Evolutionary conservation across 129 eudicot species (phyloP).

Genomic region (Artemisia tridentata): DNA sequence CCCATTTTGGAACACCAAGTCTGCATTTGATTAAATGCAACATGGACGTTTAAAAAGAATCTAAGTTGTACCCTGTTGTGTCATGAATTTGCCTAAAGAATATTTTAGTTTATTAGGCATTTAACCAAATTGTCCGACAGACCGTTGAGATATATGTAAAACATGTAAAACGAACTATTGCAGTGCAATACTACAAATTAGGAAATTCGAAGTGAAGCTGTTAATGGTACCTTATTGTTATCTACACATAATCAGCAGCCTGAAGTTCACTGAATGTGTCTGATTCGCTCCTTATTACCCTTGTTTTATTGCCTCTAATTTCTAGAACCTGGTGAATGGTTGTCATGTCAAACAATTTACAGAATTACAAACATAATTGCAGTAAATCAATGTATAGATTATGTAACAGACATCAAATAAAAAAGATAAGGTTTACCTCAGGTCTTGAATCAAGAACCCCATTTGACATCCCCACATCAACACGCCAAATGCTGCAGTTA

Average conservation of each 20-base stretch:
- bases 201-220: constrained; percentile 16
- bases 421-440: constrained; percentile 56
- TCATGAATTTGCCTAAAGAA: constrained; percentile 4
- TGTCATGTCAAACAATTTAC: constrained; percentile 11
- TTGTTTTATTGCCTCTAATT: constrained; percentile 66
- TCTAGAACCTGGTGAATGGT: constrained; percentile 67
- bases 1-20: not conserved
- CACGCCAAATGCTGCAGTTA: constrained; percentile 85
- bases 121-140: not conserved
- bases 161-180: not conserved
- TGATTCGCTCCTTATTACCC: constrained; percentile 63
- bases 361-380: constrained; percentile 8
- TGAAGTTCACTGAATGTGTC: constrained; percentile 61
- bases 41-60: constrained; percentile 7
- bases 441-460: constrained; percentile 97
- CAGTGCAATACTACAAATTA: constrained; percentile 2
- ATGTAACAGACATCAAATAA: not conserved
- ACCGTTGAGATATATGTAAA: not conserved
- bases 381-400: not conserved
- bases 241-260: constrained; percentile 64
- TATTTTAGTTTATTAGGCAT: not conserved
- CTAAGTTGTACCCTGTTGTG: not conserved
- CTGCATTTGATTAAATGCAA: constrained; percentile 11
- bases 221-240: constrained; percentile 36
- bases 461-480: constrained; percentile 99